phyloP scores from a whole-genome alignment of 1,284 basidiomycete species.

The Rhodofomes roseus region DNA sequence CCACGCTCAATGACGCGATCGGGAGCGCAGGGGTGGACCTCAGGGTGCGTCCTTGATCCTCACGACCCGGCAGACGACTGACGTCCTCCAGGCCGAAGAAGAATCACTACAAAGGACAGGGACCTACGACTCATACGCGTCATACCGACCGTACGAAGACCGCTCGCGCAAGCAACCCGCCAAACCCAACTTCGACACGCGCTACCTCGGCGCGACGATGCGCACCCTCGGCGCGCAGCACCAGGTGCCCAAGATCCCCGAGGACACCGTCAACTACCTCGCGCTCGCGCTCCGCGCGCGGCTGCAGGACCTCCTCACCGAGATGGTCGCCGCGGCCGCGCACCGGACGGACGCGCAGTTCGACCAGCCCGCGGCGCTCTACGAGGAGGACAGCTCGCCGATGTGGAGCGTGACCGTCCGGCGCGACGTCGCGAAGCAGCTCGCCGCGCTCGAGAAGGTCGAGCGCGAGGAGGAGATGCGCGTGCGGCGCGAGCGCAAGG shows the following conservation, averaged over 20 bases:
- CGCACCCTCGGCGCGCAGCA: conserved; percentile 58
- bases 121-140: conserved; percentile 49
- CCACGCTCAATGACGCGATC: conserved; percentile 75
- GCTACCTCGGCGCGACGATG: conserved; percentile 59
- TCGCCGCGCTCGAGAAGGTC: conserved; percentile 66
- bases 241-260: conserved; percentile 61
- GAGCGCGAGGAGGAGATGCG: conserved; percentile 80
- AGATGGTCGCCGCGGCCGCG: conserved; percentile 66
- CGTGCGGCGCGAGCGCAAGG: conserved; percentile 69
- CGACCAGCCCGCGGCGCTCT: conserved; percentile 60
- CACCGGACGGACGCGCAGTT: conserved; percentile 73
- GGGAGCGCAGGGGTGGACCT: conserved; percentile 82
- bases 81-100: conserved; percentile 64
- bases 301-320: conserved; percentile 65
- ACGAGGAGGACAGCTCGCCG: conserved; percentile 53
- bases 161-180: conserved; percentile 68
- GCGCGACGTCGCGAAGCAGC: conserved; percentile 72
- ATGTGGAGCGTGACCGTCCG: conserved; percentile 79
- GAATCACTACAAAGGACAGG: conserved; percentile 62
- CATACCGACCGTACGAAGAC: conserved; percentile 64
- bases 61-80: background rate
- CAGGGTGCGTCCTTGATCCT: conserved; percentile 41
- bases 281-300: conserved; percentile 76
- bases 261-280: conserved; percentile 73
- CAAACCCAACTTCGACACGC: conserved; percentile 61